Evolutionary conservation across 2,329 filamentous ascomycete genomes (phyloP).

Genomic region (Neobulgaria alba): DNA sequence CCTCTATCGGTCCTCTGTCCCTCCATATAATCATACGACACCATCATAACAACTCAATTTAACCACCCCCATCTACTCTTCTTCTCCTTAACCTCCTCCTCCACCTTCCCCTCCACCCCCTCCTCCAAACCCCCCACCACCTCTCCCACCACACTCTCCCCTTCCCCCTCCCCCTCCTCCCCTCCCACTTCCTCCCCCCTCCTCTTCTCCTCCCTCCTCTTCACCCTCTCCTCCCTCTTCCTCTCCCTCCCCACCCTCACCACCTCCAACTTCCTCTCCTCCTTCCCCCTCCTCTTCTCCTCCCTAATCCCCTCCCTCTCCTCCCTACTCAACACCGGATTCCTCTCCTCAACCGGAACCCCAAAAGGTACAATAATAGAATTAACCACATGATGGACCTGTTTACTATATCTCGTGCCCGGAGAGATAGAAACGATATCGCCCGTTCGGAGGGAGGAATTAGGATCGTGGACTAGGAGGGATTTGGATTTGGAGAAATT

Average conservation of each 20-base stretch:
- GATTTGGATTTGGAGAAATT: conserved; percentile 55
- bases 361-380: conserved; percentile 67
- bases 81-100: too few relatives aligned
- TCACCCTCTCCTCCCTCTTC: neutral
- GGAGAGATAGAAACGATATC: conserved; percentile 66
- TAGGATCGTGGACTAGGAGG: conserved; percentile 71
- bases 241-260: conserved; percentile 44
- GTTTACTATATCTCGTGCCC: conserved; percentile 55
- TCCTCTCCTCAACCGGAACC: conserved; percentile 52
- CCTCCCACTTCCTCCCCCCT: neutral
- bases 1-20: too few relatives aligned
- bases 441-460: conserved; percentile 61
- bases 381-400: conserved; percentile 66
- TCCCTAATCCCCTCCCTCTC: conserved; percentile 50
- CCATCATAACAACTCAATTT: too few relatives aligned
- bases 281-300: conserved; percentile 47
- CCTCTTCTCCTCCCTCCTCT: neutral
- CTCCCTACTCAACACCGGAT: conserved; percentile 55
- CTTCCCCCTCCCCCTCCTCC: neutral
- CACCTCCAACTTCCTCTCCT: conserved; percentile 40
- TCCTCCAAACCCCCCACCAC: too few relatives aligned
- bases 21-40: too few relatives aligned
- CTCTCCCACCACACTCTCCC: neutral
- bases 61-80: too few relatives aligned
- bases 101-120: too few relatives aligned